phyloP scores from a whole-genome alignment of 306 rosid genomes.

The Begonia masoniana region DNA sequence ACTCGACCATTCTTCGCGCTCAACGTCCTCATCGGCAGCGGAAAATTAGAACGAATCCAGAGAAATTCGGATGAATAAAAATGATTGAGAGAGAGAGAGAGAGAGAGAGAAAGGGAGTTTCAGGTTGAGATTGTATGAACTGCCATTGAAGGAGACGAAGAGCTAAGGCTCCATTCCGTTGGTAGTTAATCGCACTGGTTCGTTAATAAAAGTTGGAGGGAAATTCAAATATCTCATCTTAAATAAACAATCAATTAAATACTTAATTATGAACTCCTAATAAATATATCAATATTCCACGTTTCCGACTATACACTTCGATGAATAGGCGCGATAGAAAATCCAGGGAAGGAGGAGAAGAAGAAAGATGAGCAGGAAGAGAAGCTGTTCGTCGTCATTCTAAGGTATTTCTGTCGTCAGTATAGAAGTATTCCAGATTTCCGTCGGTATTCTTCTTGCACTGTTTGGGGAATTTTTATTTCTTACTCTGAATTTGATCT shows the following conservation, averaged over 20 bases:
- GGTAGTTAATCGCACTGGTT: background rate
- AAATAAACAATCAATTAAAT: too few species aligned
- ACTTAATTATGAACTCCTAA: background rate
- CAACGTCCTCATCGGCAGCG: background rate
- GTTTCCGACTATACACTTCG: background rate
- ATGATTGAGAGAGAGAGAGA: too few species aligned
- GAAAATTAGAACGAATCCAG: background rate
- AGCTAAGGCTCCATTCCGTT: too few species aligned
- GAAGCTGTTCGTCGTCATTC: slow-evolving; percentile 31
- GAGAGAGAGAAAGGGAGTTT: too few species aligned
- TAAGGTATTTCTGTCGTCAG: slow-evolving; percentile 31
- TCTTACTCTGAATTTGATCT: too few species aligned
- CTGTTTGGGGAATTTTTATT: background rate
- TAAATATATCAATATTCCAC: background rate
- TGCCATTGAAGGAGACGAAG: too few species aligned
- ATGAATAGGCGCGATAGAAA: slow-evolving; percentile 87
- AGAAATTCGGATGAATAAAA: too few species aligned
- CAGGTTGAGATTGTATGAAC: too few species aligned
- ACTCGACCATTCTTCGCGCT: background rate
- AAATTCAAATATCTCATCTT: background rate
- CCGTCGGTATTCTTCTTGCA: background rate
- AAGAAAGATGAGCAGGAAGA: slow-evolving; percentile 21
- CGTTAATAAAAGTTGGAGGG: background rate
- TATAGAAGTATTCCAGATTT: background rate
- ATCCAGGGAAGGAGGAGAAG: slow-evolving; percentile 39